These are phyloP conservation scores for Penicillium pancosmium DNA, from an alignment of 495 filamentous ascomycete genomes.

Conservation along the genomic window DNA sequence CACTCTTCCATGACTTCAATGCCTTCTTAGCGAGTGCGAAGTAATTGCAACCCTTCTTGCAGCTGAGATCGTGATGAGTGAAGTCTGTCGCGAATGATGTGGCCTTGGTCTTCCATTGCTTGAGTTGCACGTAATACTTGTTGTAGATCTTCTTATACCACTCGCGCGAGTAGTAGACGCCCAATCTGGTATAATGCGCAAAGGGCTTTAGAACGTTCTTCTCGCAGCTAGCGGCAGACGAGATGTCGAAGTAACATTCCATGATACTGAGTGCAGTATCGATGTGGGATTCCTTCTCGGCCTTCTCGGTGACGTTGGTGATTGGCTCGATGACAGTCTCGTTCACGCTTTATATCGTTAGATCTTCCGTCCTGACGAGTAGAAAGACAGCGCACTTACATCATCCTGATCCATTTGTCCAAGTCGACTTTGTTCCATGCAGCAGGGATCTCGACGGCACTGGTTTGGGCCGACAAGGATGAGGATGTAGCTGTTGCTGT, in stretches of 20 bases:
- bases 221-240: conserved; percentile 2
- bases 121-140: neutral
- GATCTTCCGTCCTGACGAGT: neutral
- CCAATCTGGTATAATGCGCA: neutral
- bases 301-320: neutral
- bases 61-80: neutral
- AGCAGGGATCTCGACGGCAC: neutral
- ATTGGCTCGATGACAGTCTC: neutral
- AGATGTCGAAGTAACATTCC: conserved; percentile 7
- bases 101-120: neutral
- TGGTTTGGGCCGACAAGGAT: neutral
- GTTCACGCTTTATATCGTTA: neutral
- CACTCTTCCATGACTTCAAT: neutral
- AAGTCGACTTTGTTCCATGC: neutral
- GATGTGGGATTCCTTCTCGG: neutral
- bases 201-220: neutral
- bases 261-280: neutral
- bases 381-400: neutral
- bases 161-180: neutral
- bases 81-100: neutral
- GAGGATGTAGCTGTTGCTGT: neutral
- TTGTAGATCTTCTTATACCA: conserved; percentile 2
- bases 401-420: conserved; percentile 1
- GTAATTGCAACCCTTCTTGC: neutral
- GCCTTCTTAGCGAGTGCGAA: neutral